A percentile compares a stretch with the other conserved stretches of the same genome.
Evolutionary conservation across 495 filamentous ascomycete genomes (phyloP).

Genomic region (Letharia lupina): DNA sequence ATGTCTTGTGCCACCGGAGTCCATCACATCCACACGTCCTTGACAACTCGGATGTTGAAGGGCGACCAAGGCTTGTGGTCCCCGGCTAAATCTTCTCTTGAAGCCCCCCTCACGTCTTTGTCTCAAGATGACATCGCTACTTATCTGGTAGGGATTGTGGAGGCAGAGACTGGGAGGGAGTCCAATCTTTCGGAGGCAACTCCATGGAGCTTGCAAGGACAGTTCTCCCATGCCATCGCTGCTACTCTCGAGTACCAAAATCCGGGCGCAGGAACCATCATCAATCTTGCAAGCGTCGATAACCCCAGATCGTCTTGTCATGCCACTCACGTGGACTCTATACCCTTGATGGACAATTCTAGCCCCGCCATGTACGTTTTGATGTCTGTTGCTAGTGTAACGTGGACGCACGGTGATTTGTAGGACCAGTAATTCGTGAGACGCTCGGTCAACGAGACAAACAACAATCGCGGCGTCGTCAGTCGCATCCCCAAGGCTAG

Average conservation of each 20-base stretch:
- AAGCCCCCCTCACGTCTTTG: conserved; percentile 44
- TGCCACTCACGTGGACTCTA: conserved; percentile 12
- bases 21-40: conserved; percentile 57
- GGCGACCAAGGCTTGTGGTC: conserved; percentile 34
- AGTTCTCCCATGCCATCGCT: conserved; percentile 54
- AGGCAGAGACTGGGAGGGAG: conserved; percentile 42
- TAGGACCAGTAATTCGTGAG: conserved; percentile 3
- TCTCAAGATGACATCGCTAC: conserved; percentile 28
- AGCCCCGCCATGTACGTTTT: background rate
- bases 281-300: conserved; percentile 66
- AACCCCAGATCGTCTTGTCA: conserved; percentile 45
- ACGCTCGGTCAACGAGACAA: conserved; percentile 19
- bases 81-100: conserved; percentile 44
- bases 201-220: conserved; percentile 70
- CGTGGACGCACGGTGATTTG: conserved; percentile 3
- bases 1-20: conserved; percentile 51
- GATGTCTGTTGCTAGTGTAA: background rate
- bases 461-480: conserved; percentile 17
- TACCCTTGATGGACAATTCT: background rate
- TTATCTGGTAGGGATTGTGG: conserved; percentile 38
- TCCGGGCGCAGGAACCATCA: conserved; percentile 58
- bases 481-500: conserved; percentile 15
- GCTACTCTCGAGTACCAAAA: conserved; percentile 61
- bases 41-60: conserved; percentile 39
- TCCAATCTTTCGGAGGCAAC: conserved; percentile 48